Evolutionary conservation across 495 filamentous ascomycete genomes (phyloP), one percentile per base, ranked within the genome.

Genomic region (Talaromyces adpressus): DNA sequence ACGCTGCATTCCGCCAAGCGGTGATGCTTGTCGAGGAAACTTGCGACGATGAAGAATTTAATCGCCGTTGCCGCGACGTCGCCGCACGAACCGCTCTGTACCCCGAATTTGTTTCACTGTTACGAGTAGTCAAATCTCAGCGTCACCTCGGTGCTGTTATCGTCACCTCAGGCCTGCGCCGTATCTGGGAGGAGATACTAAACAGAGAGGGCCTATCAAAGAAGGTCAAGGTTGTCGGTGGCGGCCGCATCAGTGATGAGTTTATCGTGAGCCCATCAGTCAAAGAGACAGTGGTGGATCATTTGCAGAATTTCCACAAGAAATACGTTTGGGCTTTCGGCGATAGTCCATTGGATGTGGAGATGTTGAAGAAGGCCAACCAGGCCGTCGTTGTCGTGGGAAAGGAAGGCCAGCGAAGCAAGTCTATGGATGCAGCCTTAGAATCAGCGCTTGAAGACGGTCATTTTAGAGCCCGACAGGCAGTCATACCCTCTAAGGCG

Each of bases 351-450:
- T 62, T 87, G 32, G 87, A 89, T 68, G 29, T 89, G 25, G 69
- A 72, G 16, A 89, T 90, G 87, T 59, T 89, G 23, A 60, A 29
- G 4, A 66, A 72, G 53, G 85, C 86, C 30, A 67, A 89, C 68
- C 62, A 81, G 63, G 84, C 85, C 27, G 67, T 88, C 34, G 74
- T 89, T 16, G 80, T 89, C 1, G 84, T 86, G 23, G 84, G 86
- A 23, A 69, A 82, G 6, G 70, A 81, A 67, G 18, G 68, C 0
- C 65, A 59, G 2, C 78, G 85, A 61, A 89, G 85, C 71, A 80
- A 75, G 62, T 76, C 71, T 0, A 89, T 89, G 85, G 84, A 87
- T 3, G 62, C 36, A 5, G 73, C 61, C 4, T 68, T 90, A 62
- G 23, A 27, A 9, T 59, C 70, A 18, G 80, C 77, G 4, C 81